Evolutionary conservation across 2,329 filamentous ascomycete genomes (phyloP).

Genomic region (Biscogniauxia mediterranea): DNA sequence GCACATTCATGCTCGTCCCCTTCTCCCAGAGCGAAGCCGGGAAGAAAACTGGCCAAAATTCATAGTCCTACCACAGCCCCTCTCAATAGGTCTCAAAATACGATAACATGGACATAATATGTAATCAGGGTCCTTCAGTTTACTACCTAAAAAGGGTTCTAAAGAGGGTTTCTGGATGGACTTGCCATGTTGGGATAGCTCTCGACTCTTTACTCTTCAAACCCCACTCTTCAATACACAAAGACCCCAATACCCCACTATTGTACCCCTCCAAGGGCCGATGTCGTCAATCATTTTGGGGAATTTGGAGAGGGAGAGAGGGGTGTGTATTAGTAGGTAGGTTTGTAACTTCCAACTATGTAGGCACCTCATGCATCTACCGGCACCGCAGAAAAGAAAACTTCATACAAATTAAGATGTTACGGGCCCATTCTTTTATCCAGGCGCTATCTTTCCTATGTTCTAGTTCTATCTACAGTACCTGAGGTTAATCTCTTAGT

Average conservation of each 20-base stretch:
- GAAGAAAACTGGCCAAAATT: no score
- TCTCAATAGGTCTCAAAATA: no score
- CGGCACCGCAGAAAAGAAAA: neutral
- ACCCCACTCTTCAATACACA: neutral
- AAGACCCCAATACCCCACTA: constrained; percentile 16
- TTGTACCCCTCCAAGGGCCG: constrained; percentile 6
- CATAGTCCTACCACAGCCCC: no score
- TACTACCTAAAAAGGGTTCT: no score
- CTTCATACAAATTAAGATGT: neutral
- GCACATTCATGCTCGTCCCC: no score
- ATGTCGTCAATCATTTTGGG: constrained; percentile 21
- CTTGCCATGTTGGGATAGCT: constrained; percentile 16
- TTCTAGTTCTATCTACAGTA: no score
- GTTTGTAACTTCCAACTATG: no score
- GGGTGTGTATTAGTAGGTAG: no score
- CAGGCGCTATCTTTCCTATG: neutral
- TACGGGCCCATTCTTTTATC: neutral
- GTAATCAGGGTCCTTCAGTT: neutral
- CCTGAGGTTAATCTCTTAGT: no score
- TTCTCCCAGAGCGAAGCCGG: no score
- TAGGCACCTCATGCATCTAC: no score
- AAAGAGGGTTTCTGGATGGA: constrained; percentile 11
- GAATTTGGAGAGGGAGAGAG: neutral
- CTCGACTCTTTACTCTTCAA: neutral
- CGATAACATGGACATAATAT: neutral